Percentiles rank a stretch among this genome's conserved stretches.
Conservation (phyloP, 495 filamentous ascomycete genomes). For the Penicillium arizonense region DNA sequence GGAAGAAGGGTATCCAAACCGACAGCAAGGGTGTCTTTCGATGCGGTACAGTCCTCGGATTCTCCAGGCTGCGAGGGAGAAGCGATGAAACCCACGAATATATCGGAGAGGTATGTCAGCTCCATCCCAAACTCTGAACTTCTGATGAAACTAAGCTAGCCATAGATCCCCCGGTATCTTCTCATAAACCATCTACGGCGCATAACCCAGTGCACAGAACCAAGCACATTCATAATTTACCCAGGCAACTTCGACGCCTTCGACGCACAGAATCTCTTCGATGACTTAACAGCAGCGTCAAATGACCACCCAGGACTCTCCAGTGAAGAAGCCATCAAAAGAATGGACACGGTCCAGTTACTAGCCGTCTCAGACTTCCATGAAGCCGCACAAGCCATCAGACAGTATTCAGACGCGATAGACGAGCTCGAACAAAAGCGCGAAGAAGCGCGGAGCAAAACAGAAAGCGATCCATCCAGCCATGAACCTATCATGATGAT, state of each 20-base stretch:
- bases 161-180: slow-evolving; percentile 17
- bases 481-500: slow-evolving; percentile 23
- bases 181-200: slow-evolving; percentile 11
- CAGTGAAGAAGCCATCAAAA: slow-evolving; percentile 31
- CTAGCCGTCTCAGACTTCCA: slow-evolving; percentile 37
- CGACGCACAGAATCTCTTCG: slow-evolving; percentile 66
- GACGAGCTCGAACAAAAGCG: slow-evolving; percentile 15
- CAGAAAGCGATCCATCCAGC: background rate
- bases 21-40: slow-evolving; percentile 23
- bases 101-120: slow-evolving; percentile 31
- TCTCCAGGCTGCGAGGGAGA: slow-evolving; percentile 33
- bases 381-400: slow-evolving; percentile 35
- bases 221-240: slow-evolving; percentile 52
- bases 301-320: slow-evolving; percentile 18
- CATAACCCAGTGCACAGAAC: slow-evolving; percentile 5
- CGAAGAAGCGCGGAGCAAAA: background rate
- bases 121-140: background rate
- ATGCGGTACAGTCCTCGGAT: slow-evolving; percentile 34
- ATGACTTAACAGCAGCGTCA: slow-evolving; percentile 21
- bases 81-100: slow-evolving; percentile 29
- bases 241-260: slow-evolving; percentile 83
- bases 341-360: slow-evolving; percentile 38
- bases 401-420: slow-evolving; percentile 29
- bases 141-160: background rate
- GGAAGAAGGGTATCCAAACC: slow-evolving; percentile 21